Base-by-base conservation (phyloP, 176 grass and related monocot genomes). In the Raddia distichophylla region DNA sequence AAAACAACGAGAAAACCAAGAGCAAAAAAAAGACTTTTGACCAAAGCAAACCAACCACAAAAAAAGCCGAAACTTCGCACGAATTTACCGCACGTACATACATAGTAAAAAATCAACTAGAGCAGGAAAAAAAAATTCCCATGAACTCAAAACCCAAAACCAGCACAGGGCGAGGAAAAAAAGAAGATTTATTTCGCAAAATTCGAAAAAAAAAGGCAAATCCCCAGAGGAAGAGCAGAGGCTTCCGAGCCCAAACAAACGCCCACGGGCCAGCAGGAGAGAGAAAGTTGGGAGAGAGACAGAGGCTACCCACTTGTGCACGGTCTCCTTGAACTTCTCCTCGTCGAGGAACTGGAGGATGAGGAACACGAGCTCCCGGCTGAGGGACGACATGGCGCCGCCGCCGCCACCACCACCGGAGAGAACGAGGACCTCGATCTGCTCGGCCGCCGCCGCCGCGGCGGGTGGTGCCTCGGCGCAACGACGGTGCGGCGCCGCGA, bases 331-430 rank as follows among this genome's bases (percentile, higher is more conserved):
- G 47, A 98, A 98, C 89, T 98, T 98, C 86, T 98, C 95, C 81
- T 98, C 95, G 49, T 98, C 95, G 44, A 98, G 90, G 85, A 98
- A 98, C 90, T 98, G 95, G 17, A 98, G 92, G 89, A 98, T 98
- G 82, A 98, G 92, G 78, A 98, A 98, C 71, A 98, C 95, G 63
- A 98, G 95, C 79, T 98, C 95, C 57, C 95, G 88, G 87, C 95
- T 98, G 78, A 98, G 80, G 60, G 95, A 95, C 86, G 92, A 87
- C 95, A 98, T 98, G 71, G 66, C 72, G 40, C 56, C 85, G 15
- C 58, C 81, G 63, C 66, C 73, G 69, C 33, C 62, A 27, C 27
- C 27, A 27, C 27, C 27, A 27, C 55, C 58, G 7, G 46, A 34
- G 69, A 60, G 7, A n/a, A n/a, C n/a, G 46, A 43, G 69, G 58